Base-by-base conservation (phyloP, 2,329 filamentous ascomycete genomes). In the Canariomyces notabilis region DNA sequence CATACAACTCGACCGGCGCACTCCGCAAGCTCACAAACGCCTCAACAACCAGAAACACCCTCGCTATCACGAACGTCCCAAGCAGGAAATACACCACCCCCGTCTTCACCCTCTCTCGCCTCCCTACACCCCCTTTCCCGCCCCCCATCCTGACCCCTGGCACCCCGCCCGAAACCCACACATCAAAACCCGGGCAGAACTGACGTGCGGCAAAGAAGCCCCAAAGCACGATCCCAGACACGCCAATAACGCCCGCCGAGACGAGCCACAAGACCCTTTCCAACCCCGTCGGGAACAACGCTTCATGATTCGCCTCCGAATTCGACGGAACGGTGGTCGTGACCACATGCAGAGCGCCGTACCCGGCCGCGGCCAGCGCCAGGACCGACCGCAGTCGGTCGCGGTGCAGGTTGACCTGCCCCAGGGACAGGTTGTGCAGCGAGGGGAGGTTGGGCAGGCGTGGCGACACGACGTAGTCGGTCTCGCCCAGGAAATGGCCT, bases 361-460 rank as follows among this genome's bases (percentile, higher is more conserved):
- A 46, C 3, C 31, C 44, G 12, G 44, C 44, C 3, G 44, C 44
- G 7, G 44, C 31, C 15, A 36, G 16, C 9, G 44, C 44, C 11
- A 46, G 44, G 12, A 46, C 44, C 5, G 37, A 40, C 11, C 44
- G 29, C 6, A 46, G 37, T 6, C 31, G 23, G 37, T 46, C 44
- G 16, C 44, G 37, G 37, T 46, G 44, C 22, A 46, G 41, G 33
- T 36, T 42, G 14, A 46, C 44, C n/a, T 46, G 37, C 11, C 37
- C 44, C 15, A 41, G 44, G 1, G 26, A 15, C n/a, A 41, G 37
- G 22, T 46, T 46, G 21, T 41, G 44, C 21, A 37, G 21, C 6
- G 44, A 46, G n/a, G 44, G 44, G 21, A 38, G 22, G 36, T 38
- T 38, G 36, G 22, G 6, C 6, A 26, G 22, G 22, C 11, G 22